These are phyloP conservation scores for Annulohypoxylon bovei DNA, from an alignment of 495 filamentous ascomycete species.

Conservation along the genomic window DNA sequence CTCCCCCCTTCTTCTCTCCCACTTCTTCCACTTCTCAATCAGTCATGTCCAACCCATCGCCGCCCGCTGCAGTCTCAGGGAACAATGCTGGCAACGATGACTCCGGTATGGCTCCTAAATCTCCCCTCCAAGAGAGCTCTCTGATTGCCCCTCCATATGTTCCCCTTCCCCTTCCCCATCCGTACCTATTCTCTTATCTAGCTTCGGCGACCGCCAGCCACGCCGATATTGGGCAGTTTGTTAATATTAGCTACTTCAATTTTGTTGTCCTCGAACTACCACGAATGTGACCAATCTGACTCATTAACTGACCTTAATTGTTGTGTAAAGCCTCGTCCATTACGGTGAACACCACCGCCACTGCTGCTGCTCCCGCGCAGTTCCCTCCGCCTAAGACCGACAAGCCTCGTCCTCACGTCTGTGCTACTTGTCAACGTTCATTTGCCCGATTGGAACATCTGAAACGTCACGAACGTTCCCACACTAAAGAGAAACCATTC, in stretches of 20 bases:
- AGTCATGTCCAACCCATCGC: conserved; percentile 50
- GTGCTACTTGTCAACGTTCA: conserved; percentile 89
- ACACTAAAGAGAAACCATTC: conserved; percentile 99
- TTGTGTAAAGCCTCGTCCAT: conserved; percentile 57
- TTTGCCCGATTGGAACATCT: conserved; percentile 97
- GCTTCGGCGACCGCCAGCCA: conserved; percentile 22
- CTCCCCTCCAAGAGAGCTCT: conserved; percentile 11
- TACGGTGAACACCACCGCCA: conserved; percentile 59
- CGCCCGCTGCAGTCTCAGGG: conserved; percentile 44
- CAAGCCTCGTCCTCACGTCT: conserved; percentile 95
- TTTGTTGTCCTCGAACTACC: background rate
- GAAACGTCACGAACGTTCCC: conserved; percentile 97
- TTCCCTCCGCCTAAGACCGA: conserved; percentile 91
- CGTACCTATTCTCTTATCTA: conserved; percentile 30
- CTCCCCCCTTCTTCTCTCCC: background rate
- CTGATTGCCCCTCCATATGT: conserved; percentile 26
- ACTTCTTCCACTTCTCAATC: conserved; percentile 23
- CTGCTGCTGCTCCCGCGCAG: conserved; percentile 46
- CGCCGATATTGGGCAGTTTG: conserved; percentile 5
- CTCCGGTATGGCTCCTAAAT: conserved; percentile 42
- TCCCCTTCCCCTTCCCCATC: conserved; percentile 25
- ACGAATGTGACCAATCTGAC: conserved; percentile 9
- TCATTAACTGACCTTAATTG: conserved; percentile 42
- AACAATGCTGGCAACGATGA: conserved; percentile 49
- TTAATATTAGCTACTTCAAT: conserved; percentile 10